Evolutionary conservation across 441 rosid species (phyloP).

Genomic region (Lepidium campestre): DNA sequence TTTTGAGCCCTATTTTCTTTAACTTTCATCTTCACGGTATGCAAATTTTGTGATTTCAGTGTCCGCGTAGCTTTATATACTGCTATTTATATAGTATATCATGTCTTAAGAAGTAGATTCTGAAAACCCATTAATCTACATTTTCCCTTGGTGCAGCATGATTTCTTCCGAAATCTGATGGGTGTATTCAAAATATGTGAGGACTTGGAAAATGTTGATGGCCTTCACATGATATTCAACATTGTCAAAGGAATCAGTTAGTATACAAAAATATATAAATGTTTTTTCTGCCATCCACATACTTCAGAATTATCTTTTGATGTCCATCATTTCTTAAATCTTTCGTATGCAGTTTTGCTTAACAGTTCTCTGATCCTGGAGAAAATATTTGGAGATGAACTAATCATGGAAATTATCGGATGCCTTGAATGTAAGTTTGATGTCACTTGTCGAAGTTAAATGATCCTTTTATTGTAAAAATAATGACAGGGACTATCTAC

Average conservation of each 20-base stretch:
- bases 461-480: not conserved
- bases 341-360: constrained; percentile 68
- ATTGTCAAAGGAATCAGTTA: constrained; percentile 91
- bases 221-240: constrained; percentile 92
- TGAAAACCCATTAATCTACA: not conserved
- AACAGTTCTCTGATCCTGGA: constrained; percentile 89
- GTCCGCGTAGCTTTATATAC: not conserved
- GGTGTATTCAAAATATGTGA: constrained; percentile 82
- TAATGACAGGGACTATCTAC: not conserved
- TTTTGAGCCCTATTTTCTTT: not conserved
- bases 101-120: not conserved
- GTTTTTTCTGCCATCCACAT: constrained; percentile 4
- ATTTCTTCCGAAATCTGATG: constrained; percentile 82
- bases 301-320: not conserved
- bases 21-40: not conserved
- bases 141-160: constrained; percentile 60
- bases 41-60: constrained; percentile 9
- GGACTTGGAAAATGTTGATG: constrained; percentile 80
- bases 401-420: constrained; percentile 92
- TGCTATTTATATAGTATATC: not conserved
- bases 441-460: constrained; percentile 2
- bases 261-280: constrained; percentile 26
- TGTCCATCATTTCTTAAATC: constrained; percentile 20
- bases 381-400: constrained; percentile 89
- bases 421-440: constrained; percentile 89